Percentiles rank a stretch among this genome's conserved stretches.
These are phyloP conservation scores for Colletotrichum chrysophilum DNA, from an alignment of 2,329 filamentous ascomycete genomes.

Conservation along the genomic window DNA sequence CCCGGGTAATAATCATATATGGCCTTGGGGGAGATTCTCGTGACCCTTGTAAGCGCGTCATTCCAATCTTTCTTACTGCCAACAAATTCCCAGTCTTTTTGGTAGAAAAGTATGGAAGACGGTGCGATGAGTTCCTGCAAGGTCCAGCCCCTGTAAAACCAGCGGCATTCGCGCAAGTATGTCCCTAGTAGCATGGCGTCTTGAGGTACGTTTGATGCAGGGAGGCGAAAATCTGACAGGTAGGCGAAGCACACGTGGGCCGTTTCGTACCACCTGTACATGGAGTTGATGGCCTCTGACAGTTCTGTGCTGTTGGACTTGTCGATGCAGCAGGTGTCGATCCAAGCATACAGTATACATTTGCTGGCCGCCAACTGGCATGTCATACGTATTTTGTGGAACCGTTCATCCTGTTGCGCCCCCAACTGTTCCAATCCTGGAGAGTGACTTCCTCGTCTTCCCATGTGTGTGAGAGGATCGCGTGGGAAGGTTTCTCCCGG, in stretches of 20 bases:
- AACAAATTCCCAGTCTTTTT: neutral
- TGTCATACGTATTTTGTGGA: neutral
- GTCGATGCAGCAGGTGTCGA: neutral
- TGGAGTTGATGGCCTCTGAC: neutral
- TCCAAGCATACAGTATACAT: neutral
- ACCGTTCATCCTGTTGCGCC: accelerated
- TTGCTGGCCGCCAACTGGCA: accelerated
- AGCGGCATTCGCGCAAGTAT: neutral
- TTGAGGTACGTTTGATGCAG: too few relatives aligned
- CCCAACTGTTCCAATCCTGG: neutral
- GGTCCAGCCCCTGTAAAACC: neutral
- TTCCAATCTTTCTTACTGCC: accelerated
- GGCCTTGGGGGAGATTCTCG: neutral
- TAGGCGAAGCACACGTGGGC: neutral
- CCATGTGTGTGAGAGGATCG: conserved; percentile 36
- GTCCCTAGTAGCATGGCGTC: too few relatives aligned
- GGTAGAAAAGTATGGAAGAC: neutral
- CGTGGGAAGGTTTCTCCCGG: conserved; percentile 25
- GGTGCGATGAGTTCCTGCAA: neutral
- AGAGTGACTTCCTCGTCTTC: conserved; percentile 29
- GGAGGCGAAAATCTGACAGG: accelerated
- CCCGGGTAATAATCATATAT: accelerated
- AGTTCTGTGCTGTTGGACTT: neutral
- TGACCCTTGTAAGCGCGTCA: neutral
- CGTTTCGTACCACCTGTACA: neutral